These are phyloP conservation scores for Boletus huronensis DNA, from an alignment of 768 basidiomycete species.

Conservation along the genomic window DNA sequence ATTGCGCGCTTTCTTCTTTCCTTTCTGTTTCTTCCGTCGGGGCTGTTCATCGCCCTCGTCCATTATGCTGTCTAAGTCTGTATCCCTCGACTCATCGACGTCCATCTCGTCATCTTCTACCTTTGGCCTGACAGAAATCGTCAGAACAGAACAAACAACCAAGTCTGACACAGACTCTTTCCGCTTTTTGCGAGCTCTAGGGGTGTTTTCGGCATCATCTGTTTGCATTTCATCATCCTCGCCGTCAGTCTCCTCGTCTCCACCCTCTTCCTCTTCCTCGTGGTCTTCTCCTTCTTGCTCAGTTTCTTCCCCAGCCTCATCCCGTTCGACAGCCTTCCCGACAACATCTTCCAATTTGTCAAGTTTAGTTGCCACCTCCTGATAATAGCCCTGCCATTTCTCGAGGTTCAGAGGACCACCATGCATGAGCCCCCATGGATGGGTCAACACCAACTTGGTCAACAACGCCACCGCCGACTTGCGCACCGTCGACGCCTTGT, in stretches of 20 bases:
- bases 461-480: slow-evolving; percentile 78
- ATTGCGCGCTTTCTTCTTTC: slow-evolving; percentile 53
- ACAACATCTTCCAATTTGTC: slow-evolving; percentile 64
- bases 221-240: slow-evolving; percentile 36
- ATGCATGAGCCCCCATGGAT: slow-evolving; percentile 83
- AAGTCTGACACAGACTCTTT: slow-evolving; percentile 18
- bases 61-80: slow-evolving; percentile 35
- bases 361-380: slow-evolving; percentile 57
- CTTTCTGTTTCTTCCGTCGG: slow-evolving; percentile 39
- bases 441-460: slow-evolving; percentile 72
- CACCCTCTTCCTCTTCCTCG: slow-evolving; percentile 37
- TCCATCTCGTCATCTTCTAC: slow-evolving; percentile 49
- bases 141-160: slow-evolving; percentile 8
- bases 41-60: slow-evolving; percentile 38
- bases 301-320: slow-evolving; percentile 35
- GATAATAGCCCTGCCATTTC: slow-evolving; percentile 74
- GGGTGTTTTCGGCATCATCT: slow-evolving; percentile 21
- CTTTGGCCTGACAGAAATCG: slow-evolving; percentile 12
- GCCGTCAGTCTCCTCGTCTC: slow-evolving; percentile 30
- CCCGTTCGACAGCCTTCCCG: slow-evolving; percentile 58
- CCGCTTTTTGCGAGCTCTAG: slow-evolving; percentile 31
- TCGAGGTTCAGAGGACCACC: slow-evolving; percentile 74
- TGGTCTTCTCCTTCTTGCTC: slow-evolving; percentile 34
- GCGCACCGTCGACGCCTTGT: slow-evolving; percentile 87
- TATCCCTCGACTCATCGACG: slow-evolving; percentile 43